Evolutionary conservation across 2,329 filamentous ascomycete genomes (phyloP), one percentile per base, ranked within the genome.

Genomic region (Xylariaceae sp.): DNA sequence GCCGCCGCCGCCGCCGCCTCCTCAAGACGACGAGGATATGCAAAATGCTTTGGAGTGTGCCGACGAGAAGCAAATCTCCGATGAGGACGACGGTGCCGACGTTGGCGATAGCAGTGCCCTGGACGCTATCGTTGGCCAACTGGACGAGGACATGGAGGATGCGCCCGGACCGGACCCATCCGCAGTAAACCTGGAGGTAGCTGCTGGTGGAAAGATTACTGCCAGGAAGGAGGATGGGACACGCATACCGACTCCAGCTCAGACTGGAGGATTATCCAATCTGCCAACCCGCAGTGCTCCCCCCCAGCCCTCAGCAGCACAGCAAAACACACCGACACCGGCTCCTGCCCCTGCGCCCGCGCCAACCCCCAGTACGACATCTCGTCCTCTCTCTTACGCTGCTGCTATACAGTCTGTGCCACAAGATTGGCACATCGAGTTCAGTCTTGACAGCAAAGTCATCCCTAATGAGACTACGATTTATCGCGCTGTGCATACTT

Each of bases 381-480:
- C 82, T 9, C 76, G 84, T 9, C 76, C 84, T 2, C 80, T 88
- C 64, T 89, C 89, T 0, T 95, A 96, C 62, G 85, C 89, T 18
- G 86, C 87, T 39, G 89, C 89, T 3, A 78, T 94, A 39, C 87
- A 90, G 53, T 73, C 87, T 12, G 72, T 80, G 0, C 88, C 90
- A 1, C 86, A 94, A 59, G 90, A 97, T 59, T 98, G 93, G 93
- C 91, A 98, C 57, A 89, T 98, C 46, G 88, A 97, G 58, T 98
- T 98, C 65, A 90, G 81, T 51, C 78, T 97, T 37, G 85, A 94
- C 49, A 85, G 78, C 39, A 89, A 89, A 61, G 77, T 86, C 2
- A 85, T 98, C 44, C 75, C 87, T 0, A 93, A 90, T 52, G 90
- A 97, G 55, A 96, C 88, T 1, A 98, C 93, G 0, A 91, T 98